These are phyloP conservation scores for Lentinula lateritia DNA, from an alignment of 768 basidiomycete species.

Conservation along the genomic window DNA sequence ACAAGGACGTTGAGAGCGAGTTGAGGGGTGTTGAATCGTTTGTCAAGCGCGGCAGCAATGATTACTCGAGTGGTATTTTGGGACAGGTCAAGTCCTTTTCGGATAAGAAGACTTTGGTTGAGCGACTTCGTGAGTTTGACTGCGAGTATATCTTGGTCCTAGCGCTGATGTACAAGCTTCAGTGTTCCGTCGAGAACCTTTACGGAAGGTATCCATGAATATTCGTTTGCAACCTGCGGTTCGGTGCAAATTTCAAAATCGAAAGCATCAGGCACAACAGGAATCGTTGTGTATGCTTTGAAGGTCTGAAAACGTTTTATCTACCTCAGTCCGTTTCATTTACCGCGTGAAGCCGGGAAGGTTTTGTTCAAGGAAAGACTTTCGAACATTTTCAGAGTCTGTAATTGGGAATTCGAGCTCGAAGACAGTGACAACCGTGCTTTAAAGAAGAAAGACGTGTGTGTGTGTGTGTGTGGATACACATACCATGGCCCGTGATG, in stretches of 20 bases:
- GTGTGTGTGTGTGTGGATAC: too few relatives aligned
- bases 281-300: conserved; percentile 57
- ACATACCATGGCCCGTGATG: too few relatives aligned
- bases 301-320: conserved; percentile 36
- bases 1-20: conserved; percentile 50
- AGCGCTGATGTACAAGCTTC: conserved; percentile 13
- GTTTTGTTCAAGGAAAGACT: conserved; percentile 46
- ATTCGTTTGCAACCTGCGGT: conserved; percentile 48
- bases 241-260: conserved; percentile 53
- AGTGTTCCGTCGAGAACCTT: too few relatives aligned
- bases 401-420: conserved; percentile 26
- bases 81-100: conserved; percentile 58
- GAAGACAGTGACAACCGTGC: neutral
- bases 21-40: conserved; percentile 59
- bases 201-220: conserved; percentile 69
- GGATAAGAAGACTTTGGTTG: conserved; percentile 31
- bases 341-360: conserved; percentile 34
- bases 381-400: conserved; percentile 44
- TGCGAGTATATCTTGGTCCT: neutral
- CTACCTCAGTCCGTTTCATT: neutral
- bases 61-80: conserved; percentile 54
- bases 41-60: conserved; percentile 47
- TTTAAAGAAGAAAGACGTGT: too few relatives aligned
- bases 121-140: conserved; percentile 40
- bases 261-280: conserved; percentile 21